Conservation (phyloP, 2,329 filamentous ascomycete genomes). For the Paradendryphiella salina region DNA sequence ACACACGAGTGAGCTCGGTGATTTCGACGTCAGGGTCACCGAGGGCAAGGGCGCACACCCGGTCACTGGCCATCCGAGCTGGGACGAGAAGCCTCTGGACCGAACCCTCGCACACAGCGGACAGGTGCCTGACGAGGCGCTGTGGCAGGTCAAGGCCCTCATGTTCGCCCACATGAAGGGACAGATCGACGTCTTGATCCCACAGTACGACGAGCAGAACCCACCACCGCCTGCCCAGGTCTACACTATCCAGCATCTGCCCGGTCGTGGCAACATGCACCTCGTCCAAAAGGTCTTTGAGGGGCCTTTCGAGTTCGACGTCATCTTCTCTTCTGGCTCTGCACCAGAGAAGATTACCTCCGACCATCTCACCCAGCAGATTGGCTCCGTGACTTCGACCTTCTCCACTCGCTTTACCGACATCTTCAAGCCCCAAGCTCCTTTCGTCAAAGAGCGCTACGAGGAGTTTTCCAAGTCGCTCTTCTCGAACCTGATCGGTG, state of each 20-base stretch:
- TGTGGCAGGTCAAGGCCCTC: constrained; percentile 82
- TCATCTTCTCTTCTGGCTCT: constrained; percentile 83
- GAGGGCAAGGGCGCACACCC: constrained; percentile 67
- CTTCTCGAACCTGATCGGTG: constrained; percentile 91
- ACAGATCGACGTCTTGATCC: constrained; percentile 63
- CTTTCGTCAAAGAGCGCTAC: constrained; percentile 75
- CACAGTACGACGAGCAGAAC: constrained; percentile 61
- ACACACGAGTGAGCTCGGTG: constrained; percentile 70
- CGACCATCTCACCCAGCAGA: constrained; percentile 69
- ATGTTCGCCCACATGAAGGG: constrained; percentile 66
- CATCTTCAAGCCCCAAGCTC: constrained; percentile 72
- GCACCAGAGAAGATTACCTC: constrained; percentile 58
- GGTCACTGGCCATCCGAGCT: constrained; percentile 63
- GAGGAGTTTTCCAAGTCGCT: constrained; percentile 81
- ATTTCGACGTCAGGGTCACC: constrained; percentile 78
- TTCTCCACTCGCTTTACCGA: constrained; percentile 77
- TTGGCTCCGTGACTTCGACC: constrained; percentile 65
- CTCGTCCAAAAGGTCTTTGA: constrained; percentile 90
- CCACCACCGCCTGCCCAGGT: constrained; percentile 82
- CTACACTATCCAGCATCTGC: constrained; percentile 74
- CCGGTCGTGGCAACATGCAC: constrained; percentile 77
- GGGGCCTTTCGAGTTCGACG: constrained; percentile 87
- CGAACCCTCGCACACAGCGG: constrained; percentile 75
- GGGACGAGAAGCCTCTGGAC: constrained; percentile 70
- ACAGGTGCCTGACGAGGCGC: constrained; percentile 64